Evolutionary conservation across 768 basidiomycete species (phyloP), one percentile per base, ranked within the genome.

Genomic region (Auricularia sp.): DNA sequence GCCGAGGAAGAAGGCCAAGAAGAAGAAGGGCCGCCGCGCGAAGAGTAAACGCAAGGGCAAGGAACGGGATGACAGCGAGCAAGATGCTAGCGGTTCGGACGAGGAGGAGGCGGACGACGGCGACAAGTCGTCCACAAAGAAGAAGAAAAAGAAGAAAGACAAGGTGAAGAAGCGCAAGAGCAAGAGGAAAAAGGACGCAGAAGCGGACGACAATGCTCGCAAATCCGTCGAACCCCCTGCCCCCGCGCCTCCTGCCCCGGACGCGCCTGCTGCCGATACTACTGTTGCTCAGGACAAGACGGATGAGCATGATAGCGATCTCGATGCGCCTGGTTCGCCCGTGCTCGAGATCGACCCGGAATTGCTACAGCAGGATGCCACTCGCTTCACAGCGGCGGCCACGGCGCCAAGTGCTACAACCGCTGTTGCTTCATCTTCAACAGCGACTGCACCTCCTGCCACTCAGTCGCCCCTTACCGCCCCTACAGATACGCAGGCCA

Each of bases 51-150:
- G 18, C 34, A 51, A 36, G 3, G 21, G 70, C 69, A 68, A 74
- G 73, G 75, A 76, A 70, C 78, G 77, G 77, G 69, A 75, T 72
- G 76, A 71, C 18, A 74, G 71, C 63, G 73, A 78, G 61, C 75
- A 76, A 66, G 78, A 76, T 67, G 75, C 64, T 8, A 65, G 61
- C 14, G 65, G 63, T 3, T 62, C 34, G 6, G 65, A 62, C 51
- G 64, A 65, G 8, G n/a, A 0, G 4, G 67, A 61, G 11, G 34
- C 39, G 10, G 47, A 51, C 18, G 47, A 5, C 47, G 21, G 18
- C 14, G 47, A 8, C 18, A 6, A 16, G 29, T 29, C 29, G 29
- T 29, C 29, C 29, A 29, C 0, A 29, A 29, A 29, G 29, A 29
- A 29, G 29, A 29, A 29, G 29, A 29, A 29, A 29, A 29, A 5